Evolutionary conservation across 1,284 basidiomycete genomes (phyloP).

Genomic region (Microbotryum lychnidis-dioicae): DNA sequence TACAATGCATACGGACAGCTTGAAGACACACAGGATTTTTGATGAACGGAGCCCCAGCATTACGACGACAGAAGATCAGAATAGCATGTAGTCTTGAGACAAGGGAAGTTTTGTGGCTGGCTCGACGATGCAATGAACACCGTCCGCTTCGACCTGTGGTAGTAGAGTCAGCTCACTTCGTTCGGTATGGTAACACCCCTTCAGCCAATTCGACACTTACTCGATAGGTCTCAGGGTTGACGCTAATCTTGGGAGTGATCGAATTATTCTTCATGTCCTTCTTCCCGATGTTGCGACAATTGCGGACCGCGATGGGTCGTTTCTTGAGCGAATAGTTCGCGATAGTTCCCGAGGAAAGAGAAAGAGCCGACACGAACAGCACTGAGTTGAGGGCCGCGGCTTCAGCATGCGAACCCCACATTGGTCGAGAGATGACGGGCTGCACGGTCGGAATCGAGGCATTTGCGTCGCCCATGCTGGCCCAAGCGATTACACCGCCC

Average conservation of each 20-base stretch:
- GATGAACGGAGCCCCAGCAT: neutral
- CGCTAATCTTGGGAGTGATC: slow-evolving; percentile 67
- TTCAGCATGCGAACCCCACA: slow-evolving; percentile 73
- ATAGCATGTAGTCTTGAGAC: slow-evolving; percentile 39
- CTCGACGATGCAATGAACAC: slow-evolving; percentile 61
- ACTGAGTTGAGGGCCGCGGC: slow-evolving; percentile 74
- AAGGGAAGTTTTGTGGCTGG: slow-evolving; percentile 67
- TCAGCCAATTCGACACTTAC: slow-evolving; percentile 9
- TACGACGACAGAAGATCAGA: slow-evolving; percentile 8
- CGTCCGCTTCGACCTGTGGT: slow-evolving; percentile 67
- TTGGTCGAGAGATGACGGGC: slow-evolving; percentile 71
- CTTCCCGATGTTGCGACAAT: slow-evolving; percentile 70
- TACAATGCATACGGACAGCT: too few species aligned
- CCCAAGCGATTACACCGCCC: slow-evolving; percentile 85
- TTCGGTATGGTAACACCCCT: neutral
- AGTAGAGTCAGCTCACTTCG: neutral
- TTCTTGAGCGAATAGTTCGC: slow-evolving; percentile 67
- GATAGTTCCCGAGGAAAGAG: slow-evolving; percentile 57
- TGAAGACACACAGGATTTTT: too few species aligned
- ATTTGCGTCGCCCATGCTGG: slow-evolving; percentile 48
- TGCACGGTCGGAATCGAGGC: slow-evolving; percentile 84
- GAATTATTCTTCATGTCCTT: slow-evolving; percentile 91
- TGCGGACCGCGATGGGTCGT: slow-evolving; percentile 62
- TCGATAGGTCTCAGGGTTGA: slow-evolving; percentile 82
- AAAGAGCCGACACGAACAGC: slow-evolving; percentile 72